Evolutionary conservation across 1,284 basidiomycete species (phyloP).

Genomic region (Ustanciosporium gigantosporum): DNA sequence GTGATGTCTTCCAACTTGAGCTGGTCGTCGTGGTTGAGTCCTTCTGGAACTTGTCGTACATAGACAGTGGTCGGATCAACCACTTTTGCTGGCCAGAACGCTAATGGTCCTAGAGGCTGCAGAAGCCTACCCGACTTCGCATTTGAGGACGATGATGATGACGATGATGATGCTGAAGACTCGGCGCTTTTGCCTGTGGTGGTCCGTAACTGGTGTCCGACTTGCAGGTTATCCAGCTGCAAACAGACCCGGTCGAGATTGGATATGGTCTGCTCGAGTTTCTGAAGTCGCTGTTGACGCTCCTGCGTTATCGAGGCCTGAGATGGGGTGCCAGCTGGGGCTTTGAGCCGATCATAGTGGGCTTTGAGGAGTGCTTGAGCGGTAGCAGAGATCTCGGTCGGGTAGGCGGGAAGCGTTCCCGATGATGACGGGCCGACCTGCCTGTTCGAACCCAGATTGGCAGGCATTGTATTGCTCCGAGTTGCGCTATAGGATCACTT

Average conservation of each 20-base stretch:
- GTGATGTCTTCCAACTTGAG: constrained; percentile 11
- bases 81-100: constrained; percentile 25
- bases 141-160: no score
- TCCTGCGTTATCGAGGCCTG: no score
- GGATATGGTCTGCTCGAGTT: constrained; percentile 4
- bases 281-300: background rate
- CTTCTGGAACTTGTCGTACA: constrained; percentile 5
- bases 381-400: constrained; percentile 27
- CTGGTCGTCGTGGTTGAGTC: constrained; percentile 9
- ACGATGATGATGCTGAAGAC: background rate
- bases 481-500: no score
- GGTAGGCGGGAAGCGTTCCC: constrained; percentile 5
- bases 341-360: constrained; percentile 17
- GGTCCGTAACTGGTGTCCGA: constrained; percentile 10
- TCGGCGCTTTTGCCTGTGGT: background rate
- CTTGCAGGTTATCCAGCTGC: constrained; percentile 27
- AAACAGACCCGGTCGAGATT: constrained; percentile 23
- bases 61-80: constrained; percentile 3
- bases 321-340: no score
- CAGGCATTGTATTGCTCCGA: no score
- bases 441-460: no score
- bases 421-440: no score
- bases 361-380: constrained; percentile 31
- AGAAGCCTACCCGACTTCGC: constrained; percentile 1
- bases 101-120: constrained; percentile 25